Percentiles rank a stretch among this genome's conserved stretches.
phyloP scores from a whole-genome alignment of 208 protist genomes.

The Leishmania martiniquensis region DNA sequence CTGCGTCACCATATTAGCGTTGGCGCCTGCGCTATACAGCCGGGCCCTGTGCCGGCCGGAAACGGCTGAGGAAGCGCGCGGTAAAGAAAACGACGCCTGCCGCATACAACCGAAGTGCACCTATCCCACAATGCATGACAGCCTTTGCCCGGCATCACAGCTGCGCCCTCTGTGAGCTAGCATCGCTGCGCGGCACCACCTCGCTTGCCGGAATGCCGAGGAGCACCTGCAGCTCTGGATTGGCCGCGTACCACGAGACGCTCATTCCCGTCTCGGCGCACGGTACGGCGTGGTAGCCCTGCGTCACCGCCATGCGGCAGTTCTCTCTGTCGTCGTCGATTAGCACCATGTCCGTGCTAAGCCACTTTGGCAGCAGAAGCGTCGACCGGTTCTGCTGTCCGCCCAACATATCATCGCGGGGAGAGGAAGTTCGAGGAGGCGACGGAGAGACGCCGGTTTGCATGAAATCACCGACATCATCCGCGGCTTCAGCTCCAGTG shows the following conservation, averaged over 20 bases:
- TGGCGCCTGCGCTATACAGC: neutral
- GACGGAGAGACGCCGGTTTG: neutral
- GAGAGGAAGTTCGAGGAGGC: neutral
- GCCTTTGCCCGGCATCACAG: neutral
- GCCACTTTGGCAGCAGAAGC: conserved; percentile 29
- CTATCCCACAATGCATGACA: neutral
- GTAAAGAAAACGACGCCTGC: neutral
- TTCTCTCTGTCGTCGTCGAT: conserved; percentile 50
- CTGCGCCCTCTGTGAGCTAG: neutral
- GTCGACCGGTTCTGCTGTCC: neutral
- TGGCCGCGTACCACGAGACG: conserved; percentile 24
- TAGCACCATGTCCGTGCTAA: conserved; percentile 46
- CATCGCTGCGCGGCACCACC: neutral
- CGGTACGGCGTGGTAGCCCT: conserved; percentile 39
- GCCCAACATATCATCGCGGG: neutral
- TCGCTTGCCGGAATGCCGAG: conserved; percentile 34
- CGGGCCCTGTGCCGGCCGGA: neutral
- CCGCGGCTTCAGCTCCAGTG: neutral
- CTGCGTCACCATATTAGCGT: neutral
- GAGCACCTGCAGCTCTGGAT: conserved; percentile 27
- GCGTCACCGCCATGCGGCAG: conserved; percentile 31
- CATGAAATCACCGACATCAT: neutral
- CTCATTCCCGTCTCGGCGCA: conserved; percentile 37
- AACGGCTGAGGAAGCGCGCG: neutral
- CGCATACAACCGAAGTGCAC: neutral